Evolutionary conservation across 73 alveolate species (phyloP).

Genomic region (Stentor coeruleus): DNA sequence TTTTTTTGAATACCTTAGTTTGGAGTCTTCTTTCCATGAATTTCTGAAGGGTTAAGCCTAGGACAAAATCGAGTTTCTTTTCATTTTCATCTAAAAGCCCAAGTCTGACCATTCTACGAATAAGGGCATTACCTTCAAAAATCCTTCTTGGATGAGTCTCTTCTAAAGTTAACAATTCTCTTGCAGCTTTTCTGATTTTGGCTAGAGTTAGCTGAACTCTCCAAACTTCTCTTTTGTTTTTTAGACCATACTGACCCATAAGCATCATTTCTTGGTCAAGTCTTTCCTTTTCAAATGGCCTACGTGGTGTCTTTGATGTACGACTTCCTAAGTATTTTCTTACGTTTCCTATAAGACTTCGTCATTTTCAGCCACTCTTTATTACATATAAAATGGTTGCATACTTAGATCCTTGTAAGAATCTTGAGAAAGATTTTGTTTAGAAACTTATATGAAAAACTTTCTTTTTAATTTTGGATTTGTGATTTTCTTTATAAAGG

Average conservation of each 20-base stretch:
- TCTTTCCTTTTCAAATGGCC: slow-evolving; percentile 93
- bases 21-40: slow-evolving; percentile 97
- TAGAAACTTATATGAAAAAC: too few species aligned
- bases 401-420: too few species aligned
- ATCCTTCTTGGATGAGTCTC: slow-evolving; percentile 90
- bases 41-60: slow-evolving; percentile 72
- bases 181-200: slow-evolving; percentile 96
- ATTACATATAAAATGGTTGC: too few species aligned
- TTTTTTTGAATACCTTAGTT: slow-evolving; percentile 82
- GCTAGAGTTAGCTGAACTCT: slow-evolving; percentile 91
- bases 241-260: slow-evolving; percentile 94
- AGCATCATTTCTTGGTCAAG: slow-evolving; percentile 82
- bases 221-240: slow-evolving; percentile 97
- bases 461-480: too few species aligned
- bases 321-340: slow-evolving; percentile 59
- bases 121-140: slow-evolving; percentile 91
- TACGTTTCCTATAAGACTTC: too few species aligned
- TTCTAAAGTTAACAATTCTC: slow-evolving; percentile 92
- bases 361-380: too few species aligned
- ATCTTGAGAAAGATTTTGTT: too few species aligned
- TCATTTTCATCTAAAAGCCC: slow-evolving; percentile 86
- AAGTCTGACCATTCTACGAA: slow-evolving; percentile 91
- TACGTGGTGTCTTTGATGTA: slow-evolving; percentile 75
- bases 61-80: slow-evolving; percentile 94
- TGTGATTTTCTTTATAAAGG: too few species aligned